Percentiles rank a stretch among this genome's conserved stretches.
These are phyloP conservation scores for Geotrichum histeridarum DNA, from an alignment of 1,139 yeast genomes.

Conservation along the genomic window DNA sequence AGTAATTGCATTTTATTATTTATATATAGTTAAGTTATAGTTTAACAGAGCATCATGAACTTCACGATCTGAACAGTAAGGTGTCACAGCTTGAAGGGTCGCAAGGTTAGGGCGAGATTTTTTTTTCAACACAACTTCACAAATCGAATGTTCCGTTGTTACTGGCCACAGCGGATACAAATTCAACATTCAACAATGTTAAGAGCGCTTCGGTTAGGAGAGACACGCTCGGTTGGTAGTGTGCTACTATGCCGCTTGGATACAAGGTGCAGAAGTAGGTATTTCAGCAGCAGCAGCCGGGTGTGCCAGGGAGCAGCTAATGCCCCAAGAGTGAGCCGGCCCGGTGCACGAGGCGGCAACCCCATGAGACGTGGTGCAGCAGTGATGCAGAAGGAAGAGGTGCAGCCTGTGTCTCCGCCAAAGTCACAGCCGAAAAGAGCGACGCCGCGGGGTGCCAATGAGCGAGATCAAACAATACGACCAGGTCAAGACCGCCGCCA, in stretches of 20 bases:
- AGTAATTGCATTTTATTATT: background rate
- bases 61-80: too few relatives aligned
- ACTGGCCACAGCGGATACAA: background rate
- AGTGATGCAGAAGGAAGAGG: background rate
- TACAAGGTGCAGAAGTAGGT: background rate
- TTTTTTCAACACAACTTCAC: too few relatives aligned
- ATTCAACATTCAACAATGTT: background rate
- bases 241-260: background rate
- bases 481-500: background rate
- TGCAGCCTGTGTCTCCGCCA: background rate
- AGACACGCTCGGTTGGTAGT: background rate
- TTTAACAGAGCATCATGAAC: background rate
- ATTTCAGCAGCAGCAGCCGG: background rate
- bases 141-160: too few relatives aligned
- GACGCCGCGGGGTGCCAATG: background rate
- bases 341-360: constrained; percentile 5
- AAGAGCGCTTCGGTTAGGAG: background rate
- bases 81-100: too few relatives aligned
- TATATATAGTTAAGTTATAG: background rate
- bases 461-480: background rate
- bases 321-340: background rate
- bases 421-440: background rate
- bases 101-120: too few relatives aligned
- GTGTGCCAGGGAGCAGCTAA: background rate
- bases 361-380: constrained; percentile 2